phyloP scores from a whole-genome alignment of 2,329 filamentous ascomycete genomes.

The Colletotrichum sp. region DNA sequence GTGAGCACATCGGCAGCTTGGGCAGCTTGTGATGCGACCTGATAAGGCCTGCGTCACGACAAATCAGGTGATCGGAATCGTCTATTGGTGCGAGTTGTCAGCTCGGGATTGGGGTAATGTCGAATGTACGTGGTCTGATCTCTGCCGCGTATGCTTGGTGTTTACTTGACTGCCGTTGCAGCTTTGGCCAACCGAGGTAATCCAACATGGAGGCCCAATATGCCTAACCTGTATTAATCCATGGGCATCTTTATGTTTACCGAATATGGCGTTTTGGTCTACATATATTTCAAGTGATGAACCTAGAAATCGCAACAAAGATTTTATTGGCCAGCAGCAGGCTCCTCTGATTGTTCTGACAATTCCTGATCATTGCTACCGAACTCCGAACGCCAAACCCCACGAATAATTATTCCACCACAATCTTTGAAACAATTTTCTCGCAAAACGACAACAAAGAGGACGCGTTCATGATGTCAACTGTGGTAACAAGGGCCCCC shows the following conservation, averaged over 20 bases:
- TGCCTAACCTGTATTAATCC: too few relatives aligned
- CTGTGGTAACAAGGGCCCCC: slow-evolving; percentile 26
- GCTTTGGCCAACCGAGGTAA: too few relatives aligned
- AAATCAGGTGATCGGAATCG: neutral
- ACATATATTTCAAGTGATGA: too few relatives aligned
- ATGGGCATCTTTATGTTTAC: too few relatives aligned
- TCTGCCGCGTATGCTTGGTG: neutral
- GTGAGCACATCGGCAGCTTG: neutral
- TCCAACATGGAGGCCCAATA: too few relatives aligned
- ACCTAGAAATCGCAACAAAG: too few relatives aligned
- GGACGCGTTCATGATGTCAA: slow-evolving; percentile 32
- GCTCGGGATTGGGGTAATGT: neutral
- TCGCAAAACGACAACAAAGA: slow-evolving; percentile 28
- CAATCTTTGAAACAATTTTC: slow-evolving; percentile 22
- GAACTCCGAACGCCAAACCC: neutral
- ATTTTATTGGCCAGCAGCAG: too few relatives aligned
- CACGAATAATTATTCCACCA: neutral
- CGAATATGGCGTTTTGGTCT: too few relatives aligned
- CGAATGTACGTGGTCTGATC: neutral
- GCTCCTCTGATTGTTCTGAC: too few relatives aligned
- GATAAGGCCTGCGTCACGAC: neutral
- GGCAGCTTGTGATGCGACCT: neutral
- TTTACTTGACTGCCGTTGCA: too few relatives aligned
- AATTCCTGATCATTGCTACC: neutral
- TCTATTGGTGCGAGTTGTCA: neutral